Evolutionary conservation across 768 basidiomycete genomes (phyloP), one percentile per base, ranked within the genome.

Genomic region (Hericium coralloides): DNA sequence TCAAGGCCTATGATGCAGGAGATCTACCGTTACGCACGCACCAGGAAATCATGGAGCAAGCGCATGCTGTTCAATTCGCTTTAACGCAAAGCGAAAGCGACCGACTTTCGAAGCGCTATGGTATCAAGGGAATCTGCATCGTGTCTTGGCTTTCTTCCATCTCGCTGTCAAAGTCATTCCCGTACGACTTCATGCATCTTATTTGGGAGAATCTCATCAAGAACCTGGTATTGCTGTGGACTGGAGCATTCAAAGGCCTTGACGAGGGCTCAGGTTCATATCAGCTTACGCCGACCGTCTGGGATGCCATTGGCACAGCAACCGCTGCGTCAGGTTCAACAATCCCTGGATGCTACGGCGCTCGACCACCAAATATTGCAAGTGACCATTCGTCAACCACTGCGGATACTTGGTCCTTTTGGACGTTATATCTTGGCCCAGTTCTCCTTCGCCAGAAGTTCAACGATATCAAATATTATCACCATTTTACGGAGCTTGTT

Each of bases 151-250:
- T 77, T 1, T 52, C 61, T 1, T 74, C 70, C 0, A 56, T 77
- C 23, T 63, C 63, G 6, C 73, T 76, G 59, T 72, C 78, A 1
- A 0, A 18, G 3, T 73, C 73, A 14, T 74, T 77, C 20, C 77
- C 76, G 0, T 72, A 73, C 59, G 77, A 81, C 52, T 76, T 78
- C 64, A 79, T 80, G 74, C 79, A 82, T 54, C 67, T 77, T 0
- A 65, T 79, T 22, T 74, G 65, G 61, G 76, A 77, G 58, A 80
- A 80, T 58, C 49, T 77, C 1, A 58, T 77, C 31, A 64, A 60
- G 22, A 76, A 73, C 51, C 67, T 82, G 1, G 61, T 79, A 31
- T n/a, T 56, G 0, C 61, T 76, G 0, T 75, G 76, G 75, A 73
- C 67, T 0, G 74, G 75, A 0, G 57, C 63, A 14, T 78, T 67